Evolutionary conservation across 257 asterid species (phyloP).

Genomic region (Coffea eugenioides): DNA sequence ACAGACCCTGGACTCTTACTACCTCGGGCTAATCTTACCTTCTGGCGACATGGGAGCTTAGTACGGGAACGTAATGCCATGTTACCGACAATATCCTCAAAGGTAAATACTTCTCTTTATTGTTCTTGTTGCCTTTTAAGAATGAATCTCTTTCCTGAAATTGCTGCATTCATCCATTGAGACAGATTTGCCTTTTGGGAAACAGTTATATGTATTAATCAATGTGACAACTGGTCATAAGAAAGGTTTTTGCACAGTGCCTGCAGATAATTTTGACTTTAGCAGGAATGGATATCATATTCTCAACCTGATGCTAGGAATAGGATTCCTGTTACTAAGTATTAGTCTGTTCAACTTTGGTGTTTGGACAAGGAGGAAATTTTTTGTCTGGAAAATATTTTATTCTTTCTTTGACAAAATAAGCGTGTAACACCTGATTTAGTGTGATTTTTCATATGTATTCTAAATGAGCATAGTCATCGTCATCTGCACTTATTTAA

Average conservation of each 20-base stretch:
- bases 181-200: background rate
- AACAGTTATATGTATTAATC: background rate
- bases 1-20: slow-evolving; percentile 95
- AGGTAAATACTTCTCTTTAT: slow-evolving; percentile 47
- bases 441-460: too few relatives aligned
- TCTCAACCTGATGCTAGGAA: background rate
- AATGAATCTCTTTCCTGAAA: background rate
- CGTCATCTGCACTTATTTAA: background rate
- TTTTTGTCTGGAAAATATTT: background rate
- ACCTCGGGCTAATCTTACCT: slow-evolving; percentile 96
- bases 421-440: too few relatives aligned
- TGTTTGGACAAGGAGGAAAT: background rate
- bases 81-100: slow-evolving; percentile 96
- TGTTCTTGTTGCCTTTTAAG: background rate
- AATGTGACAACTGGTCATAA: background rate
- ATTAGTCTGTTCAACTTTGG: background rate
- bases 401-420: background rate
- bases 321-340: background rate
- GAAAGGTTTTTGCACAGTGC: background rate
- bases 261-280: background rate
- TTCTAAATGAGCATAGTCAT: background rate
- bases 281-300: background rate
- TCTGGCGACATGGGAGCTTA: slow-evolving; percentile 94
- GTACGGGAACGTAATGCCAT: slow-evolving; percentile 97
- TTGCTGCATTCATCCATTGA: background rate